Base-by-base conservation (phyloP, 352 stramenopile genomes). In the Phytophthora boehmeriae region DNA sequence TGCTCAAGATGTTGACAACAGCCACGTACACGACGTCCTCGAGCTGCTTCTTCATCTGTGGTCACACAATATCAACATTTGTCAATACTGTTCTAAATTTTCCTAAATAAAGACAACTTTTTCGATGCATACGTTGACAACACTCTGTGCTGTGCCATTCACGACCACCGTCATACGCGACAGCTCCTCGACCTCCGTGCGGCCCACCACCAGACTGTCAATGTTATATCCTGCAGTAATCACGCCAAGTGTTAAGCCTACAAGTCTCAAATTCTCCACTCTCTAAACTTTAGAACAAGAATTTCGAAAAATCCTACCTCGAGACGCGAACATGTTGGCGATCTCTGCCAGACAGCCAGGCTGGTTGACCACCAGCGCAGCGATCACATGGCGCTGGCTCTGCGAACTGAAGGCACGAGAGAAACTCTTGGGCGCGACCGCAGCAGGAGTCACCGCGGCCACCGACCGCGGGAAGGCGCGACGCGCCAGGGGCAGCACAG, bases 11-110 rank as follows among this genome's bases (percentile, higher is more conserved):
- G 67, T 93, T 95, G 38, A 93, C 86, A 25, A 92, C 86, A 4
- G 83, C 86, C 17, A 95, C 83, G 54, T 93, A 84, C 53, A 95
- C 86, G n/a, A 95, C 83, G 59, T 93, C 86, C 48, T 95, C 86
- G 17, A 95, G 71, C 56, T 95, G 86, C 71, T 93, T 92, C 69
- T 92, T 95, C 83, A 95, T 95, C 78, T 88, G 41, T 27, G 72
- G 23, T 27, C 16, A 48, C 59, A 62, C 39, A 39, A 65, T 0
- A 49, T 30, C 8, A 48, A 39, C 44, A 58, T 50, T 39, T 44
- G 2, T 54, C 44, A 16, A 10, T 32, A 13, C 38, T 27, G 1
- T 10, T 27, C n/a, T 27, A 22, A 2, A 20, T 25, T 44, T 9
- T 20, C 5, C 17, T 50, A 4, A 16, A 38, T n/a, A 17, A 42